phyloP scores from a whole-genome alignment of 352 stramenopile species.

The Phytophthora quininea region DNA sequence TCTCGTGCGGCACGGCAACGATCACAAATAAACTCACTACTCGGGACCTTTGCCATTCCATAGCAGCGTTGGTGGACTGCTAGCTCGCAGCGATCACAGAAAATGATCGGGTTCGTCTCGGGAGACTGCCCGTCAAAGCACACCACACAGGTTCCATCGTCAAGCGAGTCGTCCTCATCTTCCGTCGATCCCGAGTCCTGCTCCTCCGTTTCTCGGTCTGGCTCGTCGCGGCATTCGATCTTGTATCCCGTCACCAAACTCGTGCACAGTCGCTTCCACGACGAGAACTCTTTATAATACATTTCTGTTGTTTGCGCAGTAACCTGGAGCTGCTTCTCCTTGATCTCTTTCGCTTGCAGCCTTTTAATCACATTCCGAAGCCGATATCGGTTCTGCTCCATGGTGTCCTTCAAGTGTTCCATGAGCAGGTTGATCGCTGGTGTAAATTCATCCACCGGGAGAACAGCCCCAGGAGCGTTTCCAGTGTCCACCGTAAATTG shows the following conservation, averaged over 20 bases:
- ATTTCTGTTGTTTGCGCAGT: constrained; percentile 50
- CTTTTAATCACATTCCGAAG: constrained; percentile 60
- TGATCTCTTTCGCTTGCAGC: constrained; percentile 40
- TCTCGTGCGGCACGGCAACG: constrained; percentile 71
- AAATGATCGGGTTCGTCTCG: constrained; percentile 90
- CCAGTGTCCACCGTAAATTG: constrained; percentile 8
- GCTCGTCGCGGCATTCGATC: constrained; percentile 3
- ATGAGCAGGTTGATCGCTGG: constrained; percentile 78
- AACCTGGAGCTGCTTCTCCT: constrained; percentile 32
- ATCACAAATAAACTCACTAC: constrained; percentile 90
- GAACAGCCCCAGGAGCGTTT: not conserved
- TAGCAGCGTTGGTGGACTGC: constrained; percentile 92
- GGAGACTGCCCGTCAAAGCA: constrained; percentile 90
- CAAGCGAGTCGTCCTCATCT: constrained; percentile 60
- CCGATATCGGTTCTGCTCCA: constrained; percentile 70
- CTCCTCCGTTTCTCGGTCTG: constrained; percentile 15
- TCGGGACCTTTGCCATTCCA: constrained; percentile 81
- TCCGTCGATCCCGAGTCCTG: constrained; percentile 25
- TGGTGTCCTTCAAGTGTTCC: constrained; percentile 78
- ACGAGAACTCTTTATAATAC: constrained; percentile 79
- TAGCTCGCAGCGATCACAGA: constrained; percentile 89
- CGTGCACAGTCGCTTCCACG: constrained; percentile 80
- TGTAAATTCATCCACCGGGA: constrained; percentile 66
- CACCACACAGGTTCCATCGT: constrained; percentile 89
- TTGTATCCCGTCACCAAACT: constrained; percentile 72